phyloP scores from a whole-genome alignment of 306 rosid species.

The Spatholobus suberectus region DNA sequence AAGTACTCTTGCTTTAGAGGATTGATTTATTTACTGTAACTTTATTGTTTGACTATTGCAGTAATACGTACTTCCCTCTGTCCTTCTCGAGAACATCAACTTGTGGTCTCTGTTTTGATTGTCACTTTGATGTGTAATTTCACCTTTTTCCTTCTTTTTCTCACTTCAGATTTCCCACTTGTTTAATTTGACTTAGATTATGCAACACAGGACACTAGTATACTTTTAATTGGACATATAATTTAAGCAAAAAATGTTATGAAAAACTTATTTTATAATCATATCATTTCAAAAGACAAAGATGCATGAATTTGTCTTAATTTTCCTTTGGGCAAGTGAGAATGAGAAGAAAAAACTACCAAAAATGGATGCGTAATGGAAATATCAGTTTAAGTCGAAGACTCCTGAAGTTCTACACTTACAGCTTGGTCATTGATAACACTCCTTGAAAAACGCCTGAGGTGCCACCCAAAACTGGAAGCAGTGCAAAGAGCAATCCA shows the following conservation, averaged over 20 bases:
- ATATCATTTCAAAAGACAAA: constrained; percentile 23
- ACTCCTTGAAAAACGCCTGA: constrained; percentile 96
- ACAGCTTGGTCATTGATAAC: constrained; percentile 91
- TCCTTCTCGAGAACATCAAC: constrained; percentile 22
- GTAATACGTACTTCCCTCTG: neutral
- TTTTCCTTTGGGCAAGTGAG: constrained; percentile 32
- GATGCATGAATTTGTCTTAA: constrained; percentile 19
- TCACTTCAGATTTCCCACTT: neutral
- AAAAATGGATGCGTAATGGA: neutral
- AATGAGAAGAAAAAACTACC: constrained; percentile 24
- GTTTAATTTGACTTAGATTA: neutral
- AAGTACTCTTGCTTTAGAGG: neutral
- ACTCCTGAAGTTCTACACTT: constrained; percentile 63
- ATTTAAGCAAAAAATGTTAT: neutral
- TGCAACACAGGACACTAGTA: neutral
- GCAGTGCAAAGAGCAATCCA: constrained; percentile 98
- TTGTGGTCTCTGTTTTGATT: neutral
- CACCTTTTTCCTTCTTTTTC: constrained; percentile 17
- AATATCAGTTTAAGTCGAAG: constrained; percentile 63
- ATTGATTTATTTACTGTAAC: neutral
- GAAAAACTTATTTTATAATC: constrained; percentile 20
- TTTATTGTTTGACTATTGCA: constrained; percentile 20
- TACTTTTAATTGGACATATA: neutral
- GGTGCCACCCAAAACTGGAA: constrained; percentile 95
- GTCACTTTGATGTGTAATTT: neutral